Base-by-base conservation (phyloP, 192 early-diverging fungal genomes). In the Funneliformis mosseae region DNA sequence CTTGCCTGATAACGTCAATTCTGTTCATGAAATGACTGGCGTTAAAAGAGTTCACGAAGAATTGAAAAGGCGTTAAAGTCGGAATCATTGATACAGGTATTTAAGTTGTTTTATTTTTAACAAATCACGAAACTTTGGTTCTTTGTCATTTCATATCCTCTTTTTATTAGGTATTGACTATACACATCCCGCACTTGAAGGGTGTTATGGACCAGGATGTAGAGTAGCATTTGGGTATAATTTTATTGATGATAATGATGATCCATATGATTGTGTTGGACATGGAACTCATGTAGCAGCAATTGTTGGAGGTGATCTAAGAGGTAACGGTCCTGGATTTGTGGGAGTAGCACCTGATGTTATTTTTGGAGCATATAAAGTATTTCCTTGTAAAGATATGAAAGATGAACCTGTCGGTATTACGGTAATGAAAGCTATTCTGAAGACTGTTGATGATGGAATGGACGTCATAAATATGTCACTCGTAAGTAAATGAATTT, bases 241-340 rank as follows among this genome's bases (percentile, higher is more conserved):
- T 81, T 86, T 93, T 83, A 88, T 93, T 8, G 91, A 92, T 16
- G 88, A 92, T 78, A 72, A 78, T 5, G 79, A 82, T 27, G 87
- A 91, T 16, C 92, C 93, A 4, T 80, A 88, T 28, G 85, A n/a
- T 12, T 92, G 91, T 77, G 80, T 79, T 67, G 92, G 92, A 33
- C 92, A 93, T 82, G 92, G 92, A 25, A 92, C 91, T 4, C 91
- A 92, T 61, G 91, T 94, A 1, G 77, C 91, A 2, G 81, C 80
- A n/a, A 90, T 90, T 28, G 85, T 91, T 63, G 87, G 83, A 46
- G 90, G 81, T 68, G 81, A 84, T 10, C 55, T 72, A 41, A 78
- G 78, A 38, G 63, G 41, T 23, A 85, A 83, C 45, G 69, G 88
- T 25, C 81, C 67, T 8, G 72, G 3, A 33, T 33, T 33, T 33